phyloP scores from a whole-genome alignment of 2,329 filamentous ascomycete genomes.

The Aspergillus jensenii region DNA sequence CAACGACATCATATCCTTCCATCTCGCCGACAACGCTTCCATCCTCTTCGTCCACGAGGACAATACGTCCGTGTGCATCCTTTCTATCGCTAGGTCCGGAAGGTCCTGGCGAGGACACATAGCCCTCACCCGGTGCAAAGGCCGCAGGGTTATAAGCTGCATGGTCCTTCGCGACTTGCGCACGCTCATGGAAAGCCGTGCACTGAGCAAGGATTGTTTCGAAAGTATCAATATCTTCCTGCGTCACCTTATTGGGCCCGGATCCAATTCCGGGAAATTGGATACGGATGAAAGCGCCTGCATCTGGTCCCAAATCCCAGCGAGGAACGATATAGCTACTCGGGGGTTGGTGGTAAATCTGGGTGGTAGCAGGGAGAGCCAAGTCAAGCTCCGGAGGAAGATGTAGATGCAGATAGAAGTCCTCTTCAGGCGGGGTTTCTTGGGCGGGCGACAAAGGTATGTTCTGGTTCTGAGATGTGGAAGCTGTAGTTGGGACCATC shows the following conservation, averaged over 20 bases:
- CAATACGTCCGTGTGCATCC: constrained; percentile 70
- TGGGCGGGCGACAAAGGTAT: constrained; percentile 32
- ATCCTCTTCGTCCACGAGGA: constrained; percentile 92
- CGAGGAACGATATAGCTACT: constrained; percentile 90
- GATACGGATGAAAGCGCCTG: constrained; percentile 87
- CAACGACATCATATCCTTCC: constrained; percentile 76
- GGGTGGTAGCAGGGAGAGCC: constrained; percentile 88
- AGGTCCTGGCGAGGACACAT: constrained; percentile 51
- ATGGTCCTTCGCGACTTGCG: constrained; percentile 57
- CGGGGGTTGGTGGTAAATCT: constrained; percentile 95
- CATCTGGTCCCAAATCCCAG: constrained; percentile 87
- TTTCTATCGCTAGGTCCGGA: constrained; percentile 19
- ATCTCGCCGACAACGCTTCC: constrained; percentile 93
- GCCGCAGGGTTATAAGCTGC: constrained; percentile 74
- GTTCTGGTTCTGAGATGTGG: constrained; percentile 54
- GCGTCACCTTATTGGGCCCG: constrained; percentile 63
- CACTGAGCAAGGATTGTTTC: constrained; percentile 98
- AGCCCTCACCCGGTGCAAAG: constrained; percentile 77
- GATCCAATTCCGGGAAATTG: constrained; percentile 78
- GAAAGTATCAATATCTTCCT: constrained; percentile 94
- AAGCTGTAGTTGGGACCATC: constrained; percentile 90
- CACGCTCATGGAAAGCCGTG: constrained; percentile 88
- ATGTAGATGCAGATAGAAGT: constrained; percentile 96
- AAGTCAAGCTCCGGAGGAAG: constrained; percentile 92
- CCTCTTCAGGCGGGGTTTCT: constrained; percentile 68